Base-by-base conservation (phyloP, 2,329 filamentous ascomycete species). In the Fusarium sp. region DNA sequence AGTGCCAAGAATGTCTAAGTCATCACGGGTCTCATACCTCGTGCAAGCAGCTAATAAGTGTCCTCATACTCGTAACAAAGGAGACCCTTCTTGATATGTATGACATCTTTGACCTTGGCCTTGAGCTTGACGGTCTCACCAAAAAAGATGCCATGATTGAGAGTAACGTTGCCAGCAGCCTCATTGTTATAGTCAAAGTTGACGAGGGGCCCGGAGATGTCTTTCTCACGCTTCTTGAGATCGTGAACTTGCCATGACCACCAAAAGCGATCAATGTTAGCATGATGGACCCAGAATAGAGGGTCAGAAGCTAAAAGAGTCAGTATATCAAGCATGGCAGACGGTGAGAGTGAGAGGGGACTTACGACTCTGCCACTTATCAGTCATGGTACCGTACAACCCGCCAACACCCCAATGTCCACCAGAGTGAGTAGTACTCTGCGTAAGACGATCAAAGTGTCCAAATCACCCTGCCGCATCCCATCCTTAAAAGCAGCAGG, bases 221-320 rank as follows among this genome's bases (percentile, higher is more conserved):
- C 72, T 22, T 62, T 50, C 24, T 73, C 58, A 0, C 72, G 72
- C 6, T 48, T 50, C 50, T 70, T 50, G 1, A 75, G 47, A 20
- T 75, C 53, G 0, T 62, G 69, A 22, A 65, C 20, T 24, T 75
- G 67, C 74, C 70, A 75, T 11, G 70, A 60, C 70, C 70, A 78
- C 76, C 78, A 81, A 18, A 69, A 65, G 3, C 76, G 72, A 61
- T 81, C 80, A 6, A 81, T 70, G 17, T 81, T 79, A 45, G 73
- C 69, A 5, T 80, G 80, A 20, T 80, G 79, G 0, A 81, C 57
- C 70, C 74, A 80, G 56, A 80, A 80, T 2, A 81, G 42, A 28
- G 78, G 24, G 24, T 24, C 24, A 24, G 24, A 24, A 24, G 24
- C 24, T 24, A 24, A 24, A 24, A 24, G 1, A 22, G 44, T 75